These are phyloP conservation scores for Oenanthe sinensis DNA, from an alignment of 129 eudicot species.

Conservation along the genomic window DNA sequence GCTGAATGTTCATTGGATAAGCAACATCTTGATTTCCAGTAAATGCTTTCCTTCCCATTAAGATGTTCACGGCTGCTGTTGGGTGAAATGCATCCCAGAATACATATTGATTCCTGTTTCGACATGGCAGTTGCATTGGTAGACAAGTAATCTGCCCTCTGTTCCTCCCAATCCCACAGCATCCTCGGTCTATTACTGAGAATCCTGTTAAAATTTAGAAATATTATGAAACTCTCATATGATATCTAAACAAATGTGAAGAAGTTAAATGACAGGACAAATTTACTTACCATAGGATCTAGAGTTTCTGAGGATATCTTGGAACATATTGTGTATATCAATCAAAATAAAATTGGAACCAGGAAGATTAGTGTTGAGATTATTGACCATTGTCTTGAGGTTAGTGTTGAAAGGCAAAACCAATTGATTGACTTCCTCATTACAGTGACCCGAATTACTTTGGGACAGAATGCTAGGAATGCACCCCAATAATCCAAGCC, in stretches of 20 bases:
- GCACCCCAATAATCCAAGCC: conserved; percentile 85
- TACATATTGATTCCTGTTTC: conserved; percentile 53
- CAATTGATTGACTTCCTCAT: conserved; percentile 64
- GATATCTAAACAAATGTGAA: too few relatives aligned
- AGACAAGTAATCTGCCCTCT: conserved; percentile 85
- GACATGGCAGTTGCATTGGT: conserved; percentile 80
- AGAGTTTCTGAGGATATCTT: conserved; percentile 59
- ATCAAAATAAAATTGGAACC: conserved; percentile 52
- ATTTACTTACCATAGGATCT: conserved; percentile 45
- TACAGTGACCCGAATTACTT: conserved; percentile 39
- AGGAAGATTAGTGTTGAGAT: conserved; percentile 60
- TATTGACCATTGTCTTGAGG: conserved; percentile 59
- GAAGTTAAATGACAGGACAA: not conserved
- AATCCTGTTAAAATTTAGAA: conserved; percentile 38
- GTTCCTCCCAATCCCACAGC: conserved; percentile 86
- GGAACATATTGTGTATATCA: conserved; percentile 67
- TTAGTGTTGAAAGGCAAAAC: conserved; percentile 64
- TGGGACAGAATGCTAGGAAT: conserved; percentile 86
- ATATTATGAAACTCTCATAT: not conserved
- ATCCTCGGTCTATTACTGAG: conserved; percentile 52
- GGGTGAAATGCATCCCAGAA: conserved; percentile 99
- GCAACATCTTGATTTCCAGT: conserved; percentile 37
- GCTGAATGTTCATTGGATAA: conserved; percentile 70
- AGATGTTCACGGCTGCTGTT: conserved; percentile 64
- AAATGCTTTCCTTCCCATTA: conserved; percentile 70